Conservation (phyloP, 1,284 basidiomycete species). For the Papiliotrema flavescens region DNA sequence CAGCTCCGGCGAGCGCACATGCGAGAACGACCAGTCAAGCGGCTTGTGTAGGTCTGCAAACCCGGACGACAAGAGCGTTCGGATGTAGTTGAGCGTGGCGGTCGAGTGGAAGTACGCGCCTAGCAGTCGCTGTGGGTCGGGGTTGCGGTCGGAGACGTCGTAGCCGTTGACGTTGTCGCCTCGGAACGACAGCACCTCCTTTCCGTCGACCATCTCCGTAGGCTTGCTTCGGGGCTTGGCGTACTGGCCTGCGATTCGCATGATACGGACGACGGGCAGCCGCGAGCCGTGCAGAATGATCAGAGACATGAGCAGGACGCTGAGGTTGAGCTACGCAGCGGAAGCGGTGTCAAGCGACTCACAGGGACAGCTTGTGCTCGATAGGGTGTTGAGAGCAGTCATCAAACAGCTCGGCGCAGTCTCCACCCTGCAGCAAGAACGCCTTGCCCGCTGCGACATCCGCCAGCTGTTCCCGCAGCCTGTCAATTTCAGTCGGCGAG, state of each 20-base stretch:
- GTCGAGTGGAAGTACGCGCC: constrained; percentile 92
- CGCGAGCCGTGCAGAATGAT: constrained; percentile 92
- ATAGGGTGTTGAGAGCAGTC: constrained; percentile 91
- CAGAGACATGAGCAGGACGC: constrained; percentile 87
- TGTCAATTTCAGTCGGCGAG: constrained; percentile 86
- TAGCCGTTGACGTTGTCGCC: constrained; percentile 96
- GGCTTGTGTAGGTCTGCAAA: constrained; percentile 91
- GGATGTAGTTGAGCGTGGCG: constrained; percentile 88
- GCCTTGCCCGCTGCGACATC: constrained; percentile 82
- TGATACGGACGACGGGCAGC: constrained; percentile 85
- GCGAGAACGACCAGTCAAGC: constrained; percentile 83
- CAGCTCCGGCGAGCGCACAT: constrained; percentile 78
- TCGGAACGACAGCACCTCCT: constrained; percentile 53
- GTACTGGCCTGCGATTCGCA: constrained; percentile 92
- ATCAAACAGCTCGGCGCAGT: constrained; percentile 93
- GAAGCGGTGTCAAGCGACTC: constrained; percentile 2
- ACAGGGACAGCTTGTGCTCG: constrained; percentile 84
- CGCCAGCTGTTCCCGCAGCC: constrained; percentile 71
- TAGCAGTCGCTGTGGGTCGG: constrained; percentile 81
- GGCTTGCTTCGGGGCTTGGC: constrained; percentile 89
- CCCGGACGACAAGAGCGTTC: constrained; percentile 80
- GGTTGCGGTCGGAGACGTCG: constrained; percentile 64
- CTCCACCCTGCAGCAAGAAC: constrained; percentile 93
- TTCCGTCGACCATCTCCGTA: constrained; percentile 63
- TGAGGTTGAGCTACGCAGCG: constrained; percentile 8